These are phyloP conservation scores for Aphanomyces invadans DNA, from an alignment of 352 stramenopile genomes.

Conservation along the genomic window DNA sequence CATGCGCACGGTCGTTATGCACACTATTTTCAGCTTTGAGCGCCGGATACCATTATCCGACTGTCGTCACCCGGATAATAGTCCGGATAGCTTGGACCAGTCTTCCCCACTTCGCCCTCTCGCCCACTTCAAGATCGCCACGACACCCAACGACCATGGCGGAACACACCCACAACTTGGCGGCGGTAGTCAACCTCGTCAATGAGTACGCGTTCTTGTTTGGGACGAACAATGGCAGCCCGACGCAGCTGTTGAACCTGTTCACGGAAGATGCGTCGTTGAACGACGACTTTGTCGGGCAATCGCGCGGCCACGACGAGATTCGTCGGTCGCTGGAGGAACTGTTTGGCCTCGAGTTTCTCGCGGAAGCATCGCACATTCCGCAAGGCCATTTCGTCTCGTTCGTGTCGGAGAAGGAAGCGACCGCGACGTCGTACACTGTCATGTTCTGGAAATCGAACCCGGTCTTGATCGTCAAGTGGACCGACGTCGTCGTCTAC, in stretches of 20 bases:
- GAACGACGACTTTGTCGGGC: constrained; percentile 66
- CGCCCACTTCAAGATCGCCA: no score
- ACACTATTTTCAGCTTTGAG: no score
- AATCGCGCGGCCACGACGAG: constrained; percentile 50
- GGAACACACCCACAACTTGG: constrained; percentile 31
- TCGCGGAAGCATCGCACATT: constrained; percentile 71
- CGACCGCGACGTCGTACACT: constrained; percentile 49
- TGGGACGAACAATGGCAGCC: constrained; percentile 41
- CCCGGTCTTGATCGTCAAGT: constrained; percentile 76
- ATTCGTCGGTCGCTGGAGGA: constrained; percentile 67
- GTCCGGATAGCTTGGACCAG: no score
- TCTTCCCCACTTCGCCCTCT: no score
- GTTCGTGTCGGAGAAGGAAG: constrained; percentile 40
- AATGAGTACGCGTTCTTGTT: constrained; percentile 75
- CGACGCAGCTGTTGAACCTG: constrained; percentile 54
- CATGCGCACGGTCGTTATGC: no score
- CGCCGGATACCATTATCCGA: no score
- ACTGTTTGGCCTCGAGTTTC: constrained; percentile 66
- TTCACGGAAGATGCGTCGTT: constrained; percentile 70
- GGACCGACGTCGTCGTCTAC: constrained; percentile 64
- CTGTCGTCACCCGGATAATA: no score
- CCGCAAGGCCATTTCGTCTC: constrained; percentile 73
- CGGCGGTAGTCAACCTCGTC: constrained; percentile 75
- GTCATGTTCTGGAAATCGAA: constrained; percentile 83
- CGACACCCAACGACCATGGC: not conserved